A percentile compares a stretch with the other conserved stretches of the same genome.
phyloP scores from a whole-genome alignment of 305 asterid species.

The Solanum hybrid region DNA sequence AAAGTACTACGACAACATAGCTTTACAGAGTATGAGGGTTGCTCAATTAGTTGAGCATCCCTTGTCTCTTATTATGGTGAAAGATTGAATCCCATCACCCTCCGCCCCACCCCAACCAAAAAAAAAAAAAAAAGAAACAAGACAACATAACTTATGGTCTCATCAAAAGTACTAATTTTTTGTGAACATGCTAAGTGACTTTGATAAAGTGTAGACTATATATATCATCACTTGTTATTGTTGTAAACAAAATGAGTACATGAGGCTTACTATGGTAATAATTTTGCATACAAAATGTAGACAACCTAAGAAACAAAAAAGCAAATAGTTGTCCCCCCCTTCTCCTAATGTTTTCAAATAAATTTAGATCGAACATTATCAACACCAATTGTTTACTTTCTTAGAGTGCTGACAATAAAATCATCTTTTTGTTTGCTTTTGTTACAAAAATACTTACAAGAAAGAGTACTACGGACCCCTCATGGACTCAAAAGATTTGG shows the following conservation, averaged over 20 bases:
- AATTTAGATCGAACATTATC: not conserved
- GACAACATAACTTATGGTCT: not conserved
- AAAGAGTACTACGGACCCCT: constrained; percentile 1
- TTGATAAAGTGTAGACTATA: not conserved
- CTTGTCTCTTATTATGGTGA: not conserved
- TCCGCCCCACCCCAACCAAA: not conserved
- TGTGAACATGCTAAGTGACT: not conserved
- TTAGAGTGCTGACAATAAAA: constrained; percentile 1
- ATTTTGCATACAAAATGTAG: not conserved
- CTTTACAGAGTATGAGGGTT: not conserved
- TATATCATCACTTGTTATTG: not conserved
- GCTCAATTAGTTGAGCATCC: not conserved
- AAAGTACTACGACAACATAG: not conserved
- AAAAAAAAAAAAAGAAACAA: too few relatives aligned
- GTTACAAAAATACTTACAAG: not conserved
- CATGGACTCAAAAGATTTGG: not conserved
- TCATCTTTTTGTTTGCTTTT: constrained; percentile 3
- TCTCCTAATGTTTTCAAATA: not conserved
- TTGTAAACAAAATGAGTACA: not conserved
- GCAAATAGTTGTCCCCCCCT: not conserved
- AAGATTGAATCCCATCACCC: not conserved
- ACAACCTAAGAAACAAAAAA: not conserved
- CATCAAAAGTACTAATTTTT: not conserved
- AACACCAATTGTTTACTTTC: not conserved
- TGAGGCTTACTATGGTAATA: not conserved